Evolutionary conservation across 2,329 filamentous ascomycete genomes (phyloP), one percentile per base, ranked within the genome.

Genomic region (Calonectria pseudoreteaudii): DNA sequence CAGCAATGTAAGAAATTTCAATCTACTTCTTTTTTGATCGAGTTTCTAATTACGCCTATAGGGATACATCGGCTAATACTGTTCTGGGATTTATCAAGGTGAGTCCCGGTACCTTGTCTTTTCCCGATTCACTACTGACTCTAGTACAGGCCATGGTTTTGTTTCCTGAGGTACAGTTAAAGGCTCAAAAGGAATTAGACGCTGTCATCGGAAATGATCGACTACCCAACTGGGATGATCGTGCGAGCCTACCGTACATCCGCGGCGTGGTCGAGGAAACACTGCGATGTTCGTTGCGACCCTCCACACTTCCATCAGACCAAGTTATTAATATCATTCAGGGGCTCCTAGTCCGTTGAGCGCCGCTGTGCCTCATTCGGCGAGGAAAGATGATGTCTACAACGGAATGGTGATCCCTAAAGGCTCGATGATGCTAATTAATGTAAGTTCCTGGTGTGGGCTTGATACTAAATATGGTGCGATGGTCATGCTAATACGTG

Each of bases 1-100:
- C 53, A 4, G 56, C 68, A 6, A 70, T 64, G 68, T 70, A 26
- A 4, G 68, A 8, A 1, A 36, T 58, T 18, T 9, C 4, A 13
- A 9, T 13, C 13, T 20, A 8, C 3, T 30, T n/a, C 11, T 30
- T 30, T 0, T 0, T 62, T 16, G 2, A 7, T 30, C 16, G 4
- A 8, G 4, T 2, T 62, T 28, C 66, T 68, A 10, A 58, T n/a
- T 4, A 14, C 10, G 1, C 4, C 20, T 36, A 8, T 8, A 68
- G 66, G 66, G 66, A 68, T 18, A 68, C 66, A 9, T 68, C 66
- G 28, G 52, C 53, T 5, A 68, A 68, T 34, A 68, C 66, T 4
- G n/a, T 68, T 10, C 3, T 68, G 20, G 66, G 66, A 2, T 68
- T 68, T 10, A 53, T 70, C 5, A 70, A 64, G 56, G 58, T 70